phyloP scores from a whole-genome alignment of 1,284 basidiomycete species.

The Papiliotrema laurentii region DNA sequence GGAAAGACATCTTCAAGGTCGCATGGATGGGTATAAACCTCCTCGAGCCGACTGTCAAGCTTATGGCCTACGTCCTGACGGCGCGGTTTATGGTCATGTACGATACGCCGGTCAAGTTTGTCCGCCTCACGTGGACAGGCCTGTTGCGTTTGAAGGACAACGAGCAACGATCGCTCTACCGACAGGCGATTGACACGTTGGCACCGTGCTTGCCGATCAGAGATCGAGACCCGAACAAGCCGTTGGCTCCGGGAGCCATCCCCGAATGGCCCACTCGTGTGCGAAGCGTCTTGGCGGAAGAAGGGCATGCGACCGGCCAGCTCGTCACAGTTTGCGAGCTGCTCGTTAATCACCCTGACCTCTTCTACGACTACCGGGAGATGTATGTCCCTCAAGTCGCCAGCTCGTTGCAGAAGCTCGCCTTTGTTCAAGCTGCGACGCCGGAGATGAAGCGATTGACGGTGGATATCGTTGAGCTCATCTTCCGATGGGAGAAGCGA shows the following conservation, averaged over 20 bases:
- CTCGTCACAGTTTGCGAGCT: slow-evolving; percentile 87
- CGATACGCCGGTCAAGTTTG: slow-evolving; percentile 88
- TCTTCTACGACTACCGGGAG: slow-evolving; percentile 91
- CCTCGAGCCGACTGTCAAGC: slow-evolving; percentile 72
- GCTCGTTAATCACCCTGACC: slow-evolving; percentile 81
- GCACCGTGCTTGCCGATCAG: slow-evolving; percentile 70
- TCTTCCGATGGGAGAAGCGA: slow-evolving; percentile 78
- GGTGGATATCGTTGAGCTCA: slow-evolving; percentile 77
- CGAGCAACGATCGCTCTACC: slow-evolving; percentile 69
- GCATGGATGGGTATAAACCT: slow-evolving; percentile 82
- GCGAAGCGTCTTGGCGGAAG: slow-evolving; percentile 81
- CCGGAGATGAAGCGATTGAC: slow-evolving; percentile 75
- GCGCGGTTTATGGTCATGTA: slow-evolving; percentile 92
- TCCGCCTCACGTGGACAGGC: slow-evolving; percentile 89
- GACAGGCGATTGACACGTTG: slow-evolving; percentile 86
- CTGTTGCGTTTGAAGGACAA: slow-evolving; percentile 77
- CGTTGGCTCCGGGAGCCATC: slow-evolving; percentile 54
- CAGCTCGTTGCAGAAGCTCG: slow-evolving; percentile 81
- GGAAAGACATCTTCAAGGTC: slow-evolving; percentile 93
- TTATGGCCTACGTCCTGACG: slow-evolving; percentile 86
- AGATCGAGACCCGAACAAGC: no score
- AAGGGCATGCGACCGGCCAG: slow-evolving; percentile 75
- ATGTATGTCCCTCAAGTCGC: slow-evolving; percentile 96
- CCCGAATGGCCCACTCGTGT: slow-evolving; percentile 88
- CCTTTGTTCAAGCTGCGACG: slow-evolving; percentile 69